A percentile compares a stretch with the other conserved stretches of the same genome.
phyloP scores from a whole-genome alignment of 2,329 filamentous ascomycete genomes.

The Apiospora aurea region DNA sequence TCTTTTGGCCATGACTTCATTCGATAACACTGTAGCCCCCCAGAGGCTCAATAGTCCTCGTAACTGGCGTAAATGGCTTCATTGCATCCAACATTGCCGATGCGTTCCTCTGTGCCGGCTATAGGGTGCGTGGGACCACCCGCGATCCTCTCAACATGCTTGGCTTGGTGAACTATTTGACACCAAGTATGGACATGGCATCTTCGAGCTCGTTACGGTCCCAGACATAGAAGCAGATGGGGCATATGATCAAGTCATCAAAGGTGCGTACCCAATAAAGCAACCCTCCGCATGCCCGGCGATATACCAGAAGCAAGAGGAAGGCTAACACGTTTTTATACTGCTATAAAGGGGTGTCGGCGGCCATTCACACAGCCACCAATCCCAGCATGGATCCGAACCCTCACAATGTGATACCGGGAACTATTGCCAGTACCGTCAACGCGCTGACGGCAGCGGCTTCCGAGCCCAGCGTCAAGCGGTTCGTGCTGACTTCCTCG shows the following conservation, averaged over 20 bases:
- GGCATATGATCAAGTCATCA: background rate
- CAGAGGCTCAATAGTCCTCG: background rate
- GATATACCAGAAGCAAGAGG: background rate
- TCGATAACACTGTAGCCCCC: background rate
- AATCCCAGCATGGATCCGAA: slow-evolving; percentile 30
- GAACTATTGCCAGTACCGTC: slow-evolving; percentile 33
- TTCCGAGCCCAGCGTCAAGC: slow-evolving; percentile 29
- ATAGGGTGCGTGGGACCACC: background rate
- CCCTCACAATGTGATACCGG: slow-evolving; percentile 30
- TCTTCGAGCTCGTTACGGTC: background rate
- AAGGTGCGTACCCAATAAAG: background rate
- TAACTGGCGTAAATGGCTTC: slow-evolving; percentile 14
- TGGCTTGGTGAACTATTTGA: background rate
- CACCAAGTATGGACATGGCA: background rate
- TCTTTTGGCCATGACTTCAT: background rate
- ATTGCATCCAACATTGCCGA: slow-evolving; percentile 11
- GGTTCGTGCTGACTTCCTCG: slow-evolving; percentile 36
- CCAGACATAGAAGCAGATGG: background rate
- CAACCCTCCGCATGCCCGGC: background rate
- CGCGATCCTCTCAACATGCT: background rate
- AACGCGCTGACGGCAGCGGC: slow-evolving; percentile 36
- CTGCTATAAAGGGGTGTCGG: slow-evolving; percentile 27
- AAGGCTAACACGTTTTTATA: background rate
- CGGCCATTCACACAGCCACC: slow-evolving; percentile 35
- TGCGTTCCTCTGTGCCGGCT: slow-evolving; percentile 5